Evolutionary conservation across 129 eudicot genomes (phyloP), one percentile per base, ranked within the genome.

Genomic region (Centella asiatica): DNA sequence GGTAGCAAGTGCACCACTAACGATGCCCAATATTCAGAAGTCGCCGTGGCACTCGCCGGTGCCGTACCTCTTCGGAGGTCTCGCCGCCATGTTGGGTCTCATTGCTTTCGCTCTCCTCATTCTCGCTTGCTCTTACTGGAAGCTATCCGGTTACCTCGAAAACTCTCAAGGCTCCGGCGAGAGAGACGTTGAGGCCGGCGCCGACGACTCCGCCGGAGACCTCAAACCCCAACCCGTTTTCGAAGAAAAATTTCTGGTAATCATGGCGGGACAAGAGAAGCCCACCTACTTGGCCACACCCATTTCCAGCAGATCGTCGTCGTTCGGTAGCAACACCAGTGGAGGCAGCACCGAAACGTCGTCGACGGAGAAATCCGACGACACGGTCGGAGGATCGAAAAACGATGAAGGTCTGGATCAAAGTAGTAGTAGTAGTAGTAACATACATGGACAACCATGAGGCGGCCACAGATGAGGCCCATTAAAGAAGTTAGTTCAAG

Each of bases 81-180:
- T 81, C 44, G 83, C 87, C 0, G 75, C 75, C 32, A 72, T 81
- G 80, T 54, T 81, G 57, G 83, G 70, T 31, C 77, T 81, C 31
- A 81, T 81, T 50, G 77, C 70, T 5, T 63, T 77, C 42, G 83
- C 86, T 32, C 80, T 81, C 62, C 47, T 77, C 22, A 62, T 81
- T 37, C 80, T 81, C 52, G 83, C 78, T 22, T 81, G 84, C 72
- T 70, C 83, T 20, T 74, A 81, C 76, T 74, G 80, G 78, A 81
- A 68, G 61, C 76, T 67, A 57, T 66, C 80, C 55, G 75, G 78
- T 26, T 46, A 32, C 39, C 28, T 66, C 17, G 63, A 32, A 0
- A 57, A 10, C 27, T 18, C n/a, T 4, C 54, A 33, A 2, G 72
- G 22, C 6, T 12, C 50, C 0, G 26, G 42, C 0, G 60, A 62